A percentile compares a stretch with the other conserved stretches of the same genome.
These are phyloP conservation scores for Trapa incisa DNA, from an alignment of 345 rosid genomes.

Conservation along the genomic window DNA sequence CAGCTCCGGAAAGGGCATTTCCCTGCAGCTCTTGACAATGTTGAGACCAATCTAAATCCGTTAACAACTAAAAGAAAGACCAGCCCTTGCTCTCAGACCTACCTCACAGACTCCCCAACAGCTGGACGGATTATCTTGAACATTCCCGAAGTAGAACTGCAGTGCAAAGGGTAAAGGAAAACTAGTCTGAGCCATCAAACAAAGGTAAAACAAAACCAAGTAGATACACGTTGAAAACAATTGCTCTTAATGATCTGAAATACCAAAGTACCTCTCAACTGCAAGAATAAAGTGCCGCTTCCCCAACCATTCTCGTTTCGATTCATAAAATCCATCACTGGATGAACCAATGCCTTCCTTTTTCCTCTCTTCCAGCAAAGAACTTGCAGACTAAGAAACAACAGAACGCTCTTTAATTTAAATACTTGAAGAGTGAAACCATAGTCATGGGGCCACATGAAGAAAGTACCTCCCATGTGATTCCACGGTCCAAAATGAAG, in stretches of 20 bases:
- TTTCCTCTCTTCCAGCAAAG: constrained; percentile 63
- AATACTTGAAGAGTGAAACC: constrained; percentile 1
- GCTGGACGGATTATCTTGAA: constrained; percentile 87
- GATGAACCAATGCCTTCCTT: constrained; percentile 73
- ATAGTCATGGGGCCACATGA: not conserved
- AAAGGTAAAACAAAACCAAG: not conserved
- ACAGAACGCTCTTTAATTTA: not conserved
- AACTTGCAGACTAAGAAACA: constrained; percentile 55
- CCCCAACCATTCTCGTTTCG: constrained; percentile 96
- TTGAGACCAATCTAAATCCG: constrained; percentile 2
- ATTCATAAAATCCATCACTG: constrained; percentile 88
- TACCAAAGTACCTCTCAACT: constrained; percentile 58
- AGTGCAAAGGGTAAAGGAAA: constrained; percentile 10
- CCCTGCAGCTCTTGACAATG: constrained; percentile 32
- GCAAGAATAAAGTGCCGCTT: constrained; percentile 80
- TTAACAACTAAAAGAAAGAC: not conserved
- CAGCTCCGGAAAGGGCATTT: constrained; percentile 69
- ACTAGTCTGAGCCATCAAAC: not conserved
- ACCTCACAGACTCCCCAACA: constrained; percentile 93
- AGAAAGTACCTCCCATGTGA: constrained; percentile 73
- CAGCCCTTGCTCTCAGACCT: not conserved
- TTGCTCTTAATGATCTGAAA: too few relatives aligned
- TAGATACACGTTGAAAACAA: not conserved
- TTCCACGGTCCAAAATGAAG: constrained; percentile 84
- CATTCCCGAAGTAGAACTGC: constrained; percentile 69